Conservation (phyloP, 768 basidiomycete genomes). For the Collybia sp. region DNA sequence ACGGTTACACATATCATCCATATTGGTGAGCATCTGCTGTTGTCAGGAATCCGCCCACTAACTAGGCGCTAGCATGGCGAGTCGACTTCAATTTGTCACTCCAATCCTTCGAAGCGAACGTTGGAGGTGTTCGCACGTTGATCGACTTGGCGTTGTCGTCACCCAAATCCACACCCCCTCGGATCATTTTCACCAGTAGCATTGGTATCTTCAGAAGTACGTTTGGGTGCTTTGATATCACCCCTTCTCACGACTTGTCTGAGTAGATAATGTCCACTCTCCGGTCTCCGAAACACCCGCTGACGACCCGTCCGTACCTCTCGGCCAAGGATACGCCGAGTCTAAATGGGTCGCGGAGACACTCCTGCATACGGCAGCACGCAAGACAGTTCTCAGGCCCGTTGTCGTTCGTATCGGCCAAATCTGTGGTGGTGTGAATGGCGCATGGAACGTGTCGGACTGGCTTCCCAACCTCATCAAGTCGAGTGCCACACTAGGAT, state of each 20-base stretch:
- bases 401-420: constrained; percentile 29
- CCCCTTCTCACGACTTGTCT: no score
- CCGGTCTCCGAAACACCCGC: no score
- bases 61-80: constrained; percentile 3
- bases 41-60: neutral
- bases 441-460: constrained; percentile 27
- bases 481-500: constrained; percentile 8
- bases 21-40: neutral
- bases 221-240: neutral
- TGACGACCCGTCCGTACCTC: no score
- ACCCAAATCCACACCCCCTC: constrained; percentile 9
- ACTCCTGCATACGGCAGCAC: constrained; percentile 2
- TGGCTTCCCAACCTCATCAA: constrained; percentile 31
- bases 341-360: neutral
- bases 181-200: constrained; percentile 26
- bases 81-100: constrained; percentile 14
- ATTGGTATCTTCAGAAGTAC: constrained; percentile 22
- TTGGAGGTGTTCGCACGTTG: constrained; percentile 23
- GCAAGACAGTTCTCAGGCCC: constrained; percentile 9
- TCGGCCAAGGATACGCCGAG: neutral
- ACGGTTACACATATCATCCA: constrained; percentile 7
- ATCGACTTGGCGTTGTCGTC: constrained; percentile 11
- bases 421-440: constrained; percentile 23
- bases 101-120: constrained; percentile 24
- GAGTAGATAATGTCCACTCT: no score